Conservation (phyloP, 2,329 filamentous ascomycete species). For the Magnaporthiopsis incrustans region DNA sequence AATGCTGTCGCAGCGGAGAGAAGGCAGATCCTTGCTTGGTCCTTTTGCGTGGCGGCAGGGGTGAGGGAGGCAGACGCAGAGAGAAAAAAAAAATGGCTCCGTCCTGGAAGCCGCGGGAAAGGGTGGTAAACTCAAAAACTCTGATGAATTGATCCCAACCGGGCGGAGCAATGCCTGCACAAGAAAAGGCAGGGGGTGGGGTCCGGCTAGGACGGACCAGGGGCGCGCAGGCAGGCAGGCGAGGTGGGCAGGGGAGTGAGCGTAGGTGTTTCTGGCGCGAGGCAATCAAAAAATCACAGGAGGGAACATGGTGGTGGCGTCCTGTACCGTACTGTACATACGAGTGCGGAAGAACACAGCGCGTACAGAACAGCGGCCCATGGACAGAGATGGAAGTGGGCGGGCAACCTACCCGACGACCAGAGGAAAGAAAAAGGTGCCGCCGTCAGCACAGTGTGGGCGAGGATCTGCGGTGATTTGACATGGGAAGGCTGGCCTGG, state of each 20-base stretch:
- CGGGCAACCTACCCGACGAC: not conserved
- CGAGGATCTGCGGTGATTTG: not conserved
- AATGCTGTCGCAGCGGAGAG: not conserved
- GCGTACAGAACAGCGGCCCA: not conserved
- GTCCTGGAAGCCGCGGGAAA: not conserved
- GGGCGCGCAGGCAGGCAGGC: not conserved
- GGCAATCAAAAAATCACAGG: not conserved
- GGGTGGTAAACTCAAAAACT: not conserved
- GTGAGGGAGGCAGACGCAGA: not conserved
- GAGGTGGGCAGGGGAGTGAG: not conserved
- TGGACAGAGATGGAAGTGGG: not conserved
- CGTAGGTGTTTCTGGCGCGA: not conserved
- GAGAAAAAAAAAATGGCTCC: not conserved
- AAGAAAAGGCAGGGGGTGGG: not conserved
- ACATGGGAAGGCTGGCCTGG: no score
- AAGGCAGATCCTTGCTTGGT: not conserved
- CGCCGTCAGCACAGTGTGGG: not conserved
- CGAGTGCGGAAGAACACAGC: not conserved
- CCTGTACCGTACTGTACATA: not conserved
- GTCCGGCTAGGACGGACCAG: no score
- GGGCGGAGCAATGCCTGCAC: slow-evolving; percentile 1
- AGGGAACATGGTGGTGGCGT: not conserved
- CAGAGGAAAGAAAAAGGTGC: not conserved
- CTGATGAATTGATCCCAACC: not conserved
- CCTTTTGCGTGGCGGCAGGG: not conserved